A percentile compares a stretch with the other conserved stretches of the same genome.
Conservation (phyloP, 331 rosid species). For the Cydonia oblonga region DNA sequence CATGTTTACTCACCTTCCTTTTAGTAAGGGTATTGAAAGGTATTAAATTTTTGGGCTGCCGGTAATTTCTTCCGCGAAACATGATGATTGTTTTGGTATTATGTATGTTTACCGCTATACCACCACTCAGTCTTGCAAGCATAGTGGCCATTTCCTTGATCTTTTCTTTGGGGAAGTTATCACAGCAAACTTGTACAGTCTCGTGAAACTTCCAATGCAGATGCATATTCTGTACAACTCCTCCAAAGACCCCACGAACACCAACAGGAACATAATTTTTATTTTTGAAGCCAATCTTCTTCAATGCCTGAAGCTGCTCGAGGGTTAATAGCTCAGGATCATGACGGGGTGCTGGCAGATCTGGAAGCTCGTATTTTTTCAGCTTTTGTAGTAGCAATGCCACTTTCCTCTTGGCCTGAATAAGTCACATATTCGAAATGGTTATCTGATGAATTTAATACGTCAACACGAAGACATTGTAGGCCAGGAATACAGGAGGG, state of each 20-base stretch:
- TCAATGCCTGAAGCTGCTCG: conserved; percentile 84
- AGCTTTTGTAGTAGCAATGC: conserved; percentile 85
- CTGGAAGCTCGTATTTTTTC: conserved; percentile 92
- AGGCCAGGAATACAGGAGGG: background rate
- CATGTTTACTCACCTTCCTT: conserved; percentile 59
- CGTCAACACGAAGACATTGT: background rate
- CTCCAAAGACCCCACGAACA: conserved; percentile 98
- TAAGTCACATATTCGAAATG: conserved; percentile 6
- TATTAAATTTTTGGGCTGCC: conserved; percentile 91
- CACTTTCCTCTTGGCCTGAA: conserved; percentile 95
- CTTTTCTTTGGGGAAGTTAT: conserved; percentile 92
- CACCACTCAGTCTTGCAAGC: conserved; percentile 98
- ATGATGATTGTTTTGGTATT: conserved; percentile 88
- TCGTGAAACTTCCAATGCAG: conserved; percentile 97
- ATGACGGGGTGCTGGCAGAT: conserved; percentile 76
- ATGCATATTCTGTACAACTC: conserved; percentile 99
- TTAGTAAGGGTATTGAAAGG: conserved; percentile 97
- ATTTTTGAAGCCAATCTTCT: conserved; percentile 82
- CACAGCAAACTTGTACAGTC: conserved; percentile 98
- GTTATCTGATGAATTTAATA: conserved; percentile 6
- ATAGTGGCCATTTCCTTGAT: conserved; percentile 94
- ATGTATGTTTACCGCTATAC: conserved; percentile 73
- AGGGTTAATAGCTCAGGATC: conserved; percentile 85
- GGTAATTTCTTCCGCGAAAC: conserved; percentile 96
- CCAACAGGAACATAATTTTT: conserved; percentile 96